A percentile compares a stretch with the other conserved stretches of the same genome.
Evolutionary conservation across 208 protist genomes (phyloP).

Genomic region (Crithidia acanthocephali): DNA sequence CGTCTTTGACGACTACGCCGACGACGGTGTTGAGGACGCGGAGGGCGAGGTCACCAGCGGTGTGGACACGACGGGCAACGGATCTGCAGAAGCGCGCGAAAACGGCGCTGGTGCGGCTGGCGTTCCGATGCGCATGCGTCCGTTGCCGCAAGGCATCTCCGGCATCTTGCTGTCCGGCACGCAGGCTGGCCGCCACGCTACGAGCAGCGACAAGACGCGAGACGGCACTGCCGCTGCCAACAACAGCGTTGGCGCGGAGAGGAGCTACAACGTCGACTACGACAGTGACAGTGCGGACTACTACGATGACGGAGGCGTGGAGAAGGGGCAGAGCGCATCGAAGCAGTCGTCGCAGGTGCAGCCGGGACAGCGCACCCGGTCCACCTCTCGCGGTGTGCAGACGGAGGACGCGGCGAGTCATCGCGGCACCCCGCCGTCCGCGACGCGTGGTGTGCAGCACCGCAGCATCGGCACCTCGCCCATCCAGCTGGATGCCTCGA

Average conservation of each 20-base stretch:
- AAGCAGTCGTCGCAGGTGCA: conserved; percentile 1
- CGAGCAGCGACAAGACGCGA: background rate
- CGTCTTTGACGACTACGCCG: conserved; percentile 68
- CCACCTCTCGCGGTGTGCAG: conserved; percentile 61
- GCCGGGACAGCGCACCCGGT: conserved; percentile 23
- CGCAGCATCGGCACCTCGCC: conserved; percentile 61
- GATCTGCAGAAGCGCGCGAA: background rate
- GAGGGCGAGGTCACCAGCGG: background rate
- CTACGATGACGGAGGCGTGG: conserved; percentile 3
- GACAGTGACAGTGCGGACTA: background rate
- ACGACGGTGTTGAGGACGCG: conserved; percentile 14
- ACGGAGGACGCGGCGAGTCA: conserved; percentile 23
- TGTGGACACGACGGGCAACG: background rate
- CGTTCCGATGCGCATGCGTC: conserved; percentile 18
- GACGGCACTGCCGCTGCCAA: background rate
- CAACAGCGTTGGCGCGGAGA: background rate
- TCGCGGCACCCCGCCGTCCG: background rate
- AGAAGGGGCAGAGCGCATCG: background rate
- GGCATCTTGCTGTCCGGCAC: conserved; percentile 23
- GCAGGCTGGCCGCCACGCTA: background rate
- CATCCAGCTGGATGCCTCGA: conserved; percentile 30
- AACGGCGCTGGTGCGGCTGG: background rate
- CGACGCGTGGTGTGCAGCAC: conserved; percentile 4
- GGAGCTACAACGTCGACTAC: conserved; percentile 3
- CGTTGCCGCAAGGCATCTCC: conserved; percentile 24